phyloP scores from a whole-genome alignment of 2,329 filamentous ascomycete genomes.

The Diaporthe caulivora region DNA sequence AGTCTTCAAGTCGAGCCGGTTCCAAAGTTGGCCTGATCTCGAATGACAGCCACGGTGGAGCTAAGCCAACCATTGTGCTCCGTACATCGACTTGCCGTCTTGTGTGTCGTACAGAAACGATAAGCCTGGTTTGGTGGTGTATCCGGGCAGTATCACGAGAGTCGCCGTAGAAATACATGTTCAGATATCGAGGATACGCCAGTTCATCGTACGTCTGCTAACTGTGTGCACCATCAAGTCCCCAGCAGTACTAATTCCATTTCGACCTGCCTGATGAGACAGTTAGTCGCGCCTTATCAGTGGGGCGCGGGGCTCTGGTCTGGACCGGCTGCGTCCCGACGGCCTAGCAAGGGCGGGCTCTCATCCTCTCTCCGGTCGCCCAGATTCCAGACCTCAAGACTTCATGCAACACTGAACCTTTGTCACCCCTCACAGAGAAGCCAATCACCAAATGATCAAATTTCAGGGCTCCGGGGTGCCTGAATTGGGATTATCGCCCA shows the following conservation, averaged over 20 bases:
- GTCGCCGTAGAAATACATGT: background rate
- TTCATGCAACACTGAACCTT: conserved; percentile 13
- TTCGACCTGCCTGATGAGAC: conserved; percentile 23
- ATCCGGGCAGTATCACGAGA: background rate
- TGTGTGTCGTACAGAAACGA: background rate
- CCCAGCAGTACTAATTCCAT: background rate
- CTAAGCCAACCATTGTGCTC: background rate
- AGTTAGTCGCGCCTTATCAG: conserved; percentile 9
- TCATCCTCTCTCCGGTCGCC: background rate
- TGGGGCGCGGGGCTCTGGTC: conserved; percentile 14
- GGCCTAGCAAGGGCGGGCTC: background rate
- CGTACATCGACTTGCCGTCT: background rate
- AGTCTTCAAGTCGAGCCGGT: background rate
- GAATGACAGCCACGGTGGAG: background rate
- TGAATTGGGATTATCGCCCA: background rate
- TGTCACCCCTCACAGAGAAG: conserved; percentile 12
- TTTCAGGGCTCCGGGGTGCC: background rate
- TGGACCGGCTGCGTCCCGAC: conserved; percentile 2
- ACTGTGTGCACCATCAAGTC: background rate
- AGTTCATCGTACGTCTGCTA: background rate
- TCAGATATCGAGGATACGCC: no score
- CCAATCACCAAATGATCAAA: conserved; percentile 24
- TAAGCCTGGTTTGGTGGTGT: background rate
- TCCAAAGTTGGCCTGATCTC: background rate
- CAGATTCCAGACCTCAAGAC: conserved; percentile 13